Base-by-base conservation (phyloP, 78 protist species). In the Dictyostelium capitatum region DNA sequence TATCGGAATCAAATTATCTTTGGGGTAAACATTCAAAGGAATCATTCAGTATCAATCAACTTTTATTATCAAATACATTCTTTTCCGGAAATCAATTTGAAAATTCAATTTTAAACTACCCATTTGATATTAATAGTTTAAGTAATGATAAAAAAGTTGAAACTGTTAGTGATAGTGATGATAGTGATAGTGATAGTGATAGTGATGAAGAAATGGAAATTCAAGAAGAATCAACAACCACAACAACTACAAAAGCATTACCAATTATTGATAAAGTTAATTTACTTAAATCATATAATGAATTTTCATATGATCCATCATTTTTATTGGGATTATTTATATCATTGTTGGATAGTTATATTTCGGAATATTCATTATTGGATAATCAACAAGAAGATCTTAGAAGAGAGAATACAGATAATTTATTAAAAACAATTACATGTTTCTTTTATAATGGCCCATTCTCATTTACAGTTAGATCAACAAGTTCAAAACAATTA, bases 381-480 rank as follows among this genome's bases (percentile, higher is more conserved):
- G 75, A 67, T 67, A 41, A 32, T 15, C 75, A 67, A 67, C 75
- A 67, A 67, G 75, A 67, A 67, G 75, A 67, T 67, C 32, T 67
- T 12, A 67, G 75, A 67, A 67, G 47, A 67, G 75, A 67, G 23
- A 67, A 67, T 67, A 67, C 48, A 6, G 48, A 32, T 32, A 67
- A 67, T 37, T 43, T 67, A 30, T 67, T 25, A n/a, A 67, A 32
- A 67, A 32, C 48, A 32, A 32, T 67, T 32, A 15, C 23, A 28
- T 48, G 83, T 47, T 87, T 87, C 84, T 87, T 47, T 47, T 75
- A 56, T 37, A 87, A 87, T 64, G 93, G 93, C 50, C 93, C 93
- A 30, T 46, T 74, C 19, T 15, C 81, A 7, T 87, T 70, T 25
- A 87, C 79, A 20, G 32, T 87, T 8, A 11, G 85, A 23, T 74